Percentiles rank a stretch among this genome's conserved stretches.
These are phyloP conservation scores for Kluyveromyces aestuarii DNA, from an alignment of 805 yeast genomes.

Conservation along the genomic window DNA sequence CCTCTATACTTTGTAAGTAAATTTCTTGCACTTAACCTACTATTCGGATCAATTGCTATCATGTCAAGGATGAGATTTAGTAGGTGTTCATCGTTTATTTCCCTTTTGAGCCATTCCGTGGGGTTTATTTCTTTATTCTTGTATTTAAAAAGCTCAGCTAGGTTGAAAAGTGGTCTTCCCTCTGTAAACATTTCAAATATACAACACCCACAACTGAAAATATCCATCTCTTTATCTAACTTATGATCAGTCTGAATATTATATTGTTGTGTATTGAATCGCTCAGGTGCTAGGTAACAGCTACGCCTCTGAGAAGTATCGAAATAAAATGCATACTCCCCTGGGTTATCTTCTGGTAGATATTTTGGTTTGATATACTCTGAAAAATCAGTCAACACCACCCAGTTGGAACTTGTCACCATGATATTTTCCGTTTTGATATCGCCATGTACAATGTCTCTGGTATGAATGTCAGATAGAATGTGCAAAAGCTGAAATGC, in stretches of 20 bases:
- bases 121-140: conserved; percentile 61
- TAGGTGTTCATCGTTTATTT: conserved; percentile 41
- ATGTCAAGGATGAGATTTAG: conserved; percentile 51
- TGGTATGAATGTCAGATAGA: conserved; percentile 52
- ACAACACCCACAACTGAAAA: conserved; percentile 77
- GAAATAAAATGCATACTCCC: conserved; percentile 83
- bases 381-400: conserved; percentile 74
- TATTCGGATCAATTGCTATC: conserved; percentile 52
- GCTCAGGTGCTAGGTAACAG: conserved; percentile 92
- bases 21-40: conserved; percentile 47
- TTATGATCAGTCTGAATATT: conserved; percentile 6
- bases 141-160: conserved; percentile 81
- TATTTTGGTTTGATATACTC: conserved; percentile 65
- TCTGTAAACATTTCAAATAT: conserved; percentile 84
- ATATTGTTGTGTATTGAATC: conserved; percentile 40
- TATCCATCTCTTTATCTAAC: conserved; percentile 63
- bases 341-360: conserved; percentile 89
- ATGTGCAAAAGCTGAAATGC: conserved; percentile 70
- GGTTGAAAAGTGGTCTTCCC: conserved; percentile 77
- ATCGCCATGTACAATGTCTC: conserved; percentile 75
- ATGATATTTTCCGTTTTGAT: conserved; percentile 83
- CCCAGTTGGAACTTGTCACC: conserved; percentile 86
- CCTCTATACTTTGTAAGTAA: conserved; percentile 44
- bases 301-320: conserved; percentile 81
- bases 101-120: conserved; percentile 16